Evolutionary conservation across 2,329 filamentous ascomycete species (phyloP).

Genomic region (Fusarium burgessii): DNA sequence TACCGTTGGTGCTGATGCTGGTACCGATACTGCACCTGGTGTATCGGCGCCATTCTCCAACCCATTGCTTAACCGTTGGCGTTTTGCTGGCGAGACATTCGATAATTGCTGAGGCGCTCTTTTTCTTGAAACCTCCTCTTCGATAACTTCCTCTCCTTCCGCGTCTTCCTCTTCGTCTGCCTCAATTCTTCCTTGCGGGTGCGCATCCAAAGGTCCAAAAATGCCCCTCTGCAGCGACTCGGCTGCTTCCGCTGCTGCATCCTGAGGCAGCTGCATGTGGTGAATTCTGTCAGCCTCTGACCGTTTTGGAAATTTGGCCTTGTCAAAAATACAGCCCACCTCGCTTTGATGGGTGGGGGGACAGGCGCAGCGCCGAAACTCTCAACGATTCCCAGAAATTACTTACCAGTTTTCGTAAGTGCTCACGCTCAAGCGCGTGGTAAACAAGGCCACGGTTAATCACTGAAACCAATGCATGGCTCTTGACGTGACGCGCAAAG

Average conservation of each 20-base stretch:
- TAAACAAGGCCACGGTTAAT: conserved; percentile 74
- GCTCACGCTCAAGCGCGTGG: conserved; percentile 69
- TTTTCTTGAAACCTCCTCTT: conserved; percentile 61
- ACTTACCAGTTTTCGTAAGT: conserved; percentile 63
- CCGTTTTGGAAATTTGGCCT: conserved; percentile 39
- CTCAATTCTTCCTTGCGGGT: conserved; percentile 57
- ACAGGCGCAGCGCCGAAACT: conserved; percentile 22
- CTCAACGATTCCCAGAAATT: conserved; percentile 9
- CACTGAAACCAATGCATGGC: conserved; percentile 71
- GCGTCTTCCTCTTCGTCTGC: conserved; percentile 56
- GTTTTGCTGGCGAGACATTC: conserved; percentile 70
- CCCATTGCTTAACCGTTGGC: conserved; percentile 71
- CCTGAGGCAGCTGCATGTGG: conserved; percentile 61
- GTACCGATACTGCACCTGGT: conserved; percentile 31
- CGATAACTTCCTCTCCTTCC: conserved; percentile 51
- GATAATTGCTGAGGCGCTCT: conserved; percentile 61
- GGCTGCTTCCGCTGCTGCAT: conserved; percentile 60
- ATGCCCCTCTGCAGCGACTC: conserved; percentile 64
- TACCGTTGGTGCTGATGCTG: conserved; percentile 36
- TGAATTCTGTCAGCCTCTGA: conserved; percentile 41
- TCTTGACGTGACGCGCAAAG: conserved; percentile 74
- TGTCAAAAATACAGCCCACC: conserved; percentile 31
- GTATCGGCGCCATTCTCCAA: conserved; percentile 67
- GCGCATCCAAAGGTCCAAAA: conserved; percentile 66
- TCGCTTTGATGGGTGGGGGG: conserved; percentile 20